Base-by-base conservation (phyloP, 2,329 filamentous ascomycete species). In the Drechslerella coelobrocha region DNA sequence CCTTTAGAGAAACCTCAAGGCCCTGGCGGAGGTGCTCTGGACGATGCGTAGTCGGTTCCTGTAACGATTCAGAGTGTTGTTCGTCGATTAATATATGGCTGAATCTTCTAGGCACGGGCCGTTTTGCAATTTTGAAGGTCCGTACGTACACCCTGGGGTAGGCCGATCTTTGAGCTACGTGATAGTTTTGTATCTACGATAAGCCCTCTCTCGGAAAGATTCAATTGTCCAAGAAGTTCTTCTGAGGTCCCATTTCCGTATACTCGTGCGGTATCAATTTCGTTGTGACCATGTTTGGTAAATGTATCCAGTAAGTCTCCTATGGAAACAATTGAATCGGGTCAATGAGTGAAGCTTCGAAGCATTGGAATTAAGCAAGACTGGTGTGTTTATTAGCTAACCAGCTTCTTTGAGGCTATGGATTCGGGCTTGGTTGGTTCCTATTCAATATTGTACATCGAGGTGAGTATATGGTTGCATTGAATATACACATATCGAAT, bases 21-120 rank as follows among this genome's bases (percentile, higher is more conserved):
- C 57, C 57, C 24, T 54, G 57, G 14, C 57, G 57, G 24, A 61
- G 57, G 29, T 61, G 57, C n/a, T 61, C 57, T 17, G 57, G 57
- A 24, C 48, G 34, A 37, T 61, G 57, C 23, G 57, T 61, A 34
- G 57, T 61, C 21, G 26, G 39, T 24, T 41, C 45, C 56, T 61
- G 14, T 2, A 43, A 12, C 34, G 8, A 3, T 23, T 5, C 6
- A 52, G 14, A 14, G 26, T 12, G 7, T 62, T 2, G 29, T 45
- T 26, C 21, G 17, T 29, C 26, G 31, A 41, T 26, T 41, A 2
- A 27, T 6, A 12, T 47, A 17, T 19, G 41, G 7, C 17, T n/a
- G n/a, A n/a, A 47, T 17, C 41, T 10, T 47, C 6, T 47, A 6
- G 17, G 19, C 8, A 52, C 8, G 14, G 14, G 14, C 31, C 31